Conservation (phyloP, 1,284 basidiomycete genomes). For the Veloporphyrellus conicus region DNA sequence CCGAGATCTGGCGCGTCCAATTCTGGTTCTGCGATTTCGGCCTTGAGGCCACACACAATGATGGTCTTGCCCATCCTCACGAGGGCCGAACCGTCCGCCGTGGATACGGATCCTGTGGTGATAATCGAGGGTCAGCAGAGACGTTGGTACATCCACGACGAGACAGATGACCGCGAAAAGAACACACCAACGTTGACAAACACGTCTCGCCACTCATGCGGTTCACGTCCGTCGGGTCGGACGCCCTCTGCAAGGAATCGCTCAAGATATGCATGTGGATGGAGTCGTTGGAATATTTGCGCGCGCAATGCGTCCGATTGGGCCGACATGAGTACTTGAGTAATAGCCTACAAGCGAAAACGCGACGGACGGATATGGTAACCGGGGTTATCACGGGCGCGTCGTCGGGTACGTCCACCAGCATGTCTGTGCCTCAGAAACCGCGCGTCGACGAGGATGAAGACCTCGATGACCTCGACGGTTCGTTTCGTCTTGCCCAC, state of each 20-base stretch:
- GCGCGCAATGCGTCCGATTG: conserved; percentile 18
- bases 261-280: too few species aligned
- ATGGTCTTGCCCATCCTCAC: conserved; percentile 89
- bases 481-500: conserved; percentile 36
- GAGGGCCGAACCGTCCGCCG: conserved; percentile 85
- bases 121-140: background rate
- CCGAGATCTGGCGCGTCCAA: conserved; percentile 71
- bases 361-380: conserved; percentile 6
- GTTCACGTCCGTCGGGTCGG: too few species aligned
- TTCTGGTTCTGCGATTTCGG: conserved; percentile 88
- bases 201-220: conserved; percentile 17
- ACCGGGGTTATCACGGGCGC: background rate
- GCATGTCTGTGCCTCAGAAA: conserved; percentile 15
- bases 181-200: conserved; percentile 59
- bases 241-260: too few species aligned
- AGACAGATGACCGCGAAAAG: background rate
- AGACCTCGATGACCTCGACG: conserved; percentile 73
- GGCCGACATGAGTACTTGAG: conserved; percentile 5
- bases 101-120: conserved; percentile 65
- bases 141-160: background rate
- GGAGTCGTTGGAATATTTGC: too few species aligned
- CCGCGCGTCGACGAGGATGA: conserved; percentile 47
- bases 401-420: background rate
- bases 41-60: conserved; percentile 89
- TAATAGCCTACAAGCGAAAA: too few species aligned